Conservation (phyloP, 768 basidiomycete species). For the Trametes villosa region DNA sequence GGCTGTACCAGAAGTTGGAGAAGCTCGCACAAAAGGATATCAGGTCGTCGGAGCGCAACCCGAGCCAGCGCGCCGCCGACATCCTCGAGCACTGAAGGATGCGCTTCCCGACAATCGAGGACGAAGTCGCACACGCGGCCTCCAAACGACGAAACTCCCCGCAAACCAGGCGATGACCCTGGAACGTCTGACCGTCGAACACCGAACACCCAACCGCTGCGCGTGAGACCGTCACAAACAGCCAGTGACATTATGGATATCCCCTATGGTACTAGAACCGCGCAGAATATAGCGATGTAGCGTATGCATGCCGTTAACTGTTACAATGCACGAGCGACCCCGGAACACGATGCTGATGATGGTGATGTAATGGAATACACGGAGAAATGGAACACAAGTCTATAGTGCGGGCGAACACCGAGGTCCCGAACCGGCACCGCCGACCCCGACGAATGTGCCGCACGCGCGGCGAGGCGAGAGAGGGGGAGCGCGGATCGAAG, state of each 20-base stretch:
- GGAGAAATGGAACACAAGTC: background rate
- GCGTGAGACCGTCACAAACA: background rate
- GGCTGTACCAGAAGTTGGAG: background rate
- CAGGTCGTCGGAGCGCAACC: no score
- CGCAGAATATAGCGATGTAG: conserved; percentile 18
- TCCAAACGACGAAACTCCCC: no score
- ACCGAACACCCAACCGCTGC: background rate
- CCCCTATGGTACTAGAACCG: background rate
- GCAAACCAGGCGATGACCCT: no score
- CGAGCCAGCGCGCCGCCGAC: conserved; percentile 3
- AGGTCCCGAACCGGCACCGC: no score
- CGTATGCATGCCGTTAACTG: background rate
- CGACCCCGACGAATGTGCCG: no score
- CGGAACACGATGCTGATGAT: background rate
- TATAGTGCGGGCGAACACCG: background rate
- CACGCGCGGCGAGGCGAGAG: background rate
- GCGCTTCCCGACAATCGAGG: background rate
- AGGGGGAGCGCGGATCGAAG: background rate
- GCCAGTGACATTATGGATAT: background rate
- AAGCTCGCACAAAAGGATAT: background rate
- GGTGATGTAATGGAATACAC: background rate
- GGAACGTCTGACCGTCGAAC: background rate
- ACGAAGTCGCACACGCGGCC: background rate
- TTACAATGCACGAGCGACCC: conserved; percentile 9
- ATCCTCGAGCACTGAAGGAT: background rate